Conservation (phyloP, 2,329 filamentous ascomycete genomes). For the Botrytis fragariae region DNA sequence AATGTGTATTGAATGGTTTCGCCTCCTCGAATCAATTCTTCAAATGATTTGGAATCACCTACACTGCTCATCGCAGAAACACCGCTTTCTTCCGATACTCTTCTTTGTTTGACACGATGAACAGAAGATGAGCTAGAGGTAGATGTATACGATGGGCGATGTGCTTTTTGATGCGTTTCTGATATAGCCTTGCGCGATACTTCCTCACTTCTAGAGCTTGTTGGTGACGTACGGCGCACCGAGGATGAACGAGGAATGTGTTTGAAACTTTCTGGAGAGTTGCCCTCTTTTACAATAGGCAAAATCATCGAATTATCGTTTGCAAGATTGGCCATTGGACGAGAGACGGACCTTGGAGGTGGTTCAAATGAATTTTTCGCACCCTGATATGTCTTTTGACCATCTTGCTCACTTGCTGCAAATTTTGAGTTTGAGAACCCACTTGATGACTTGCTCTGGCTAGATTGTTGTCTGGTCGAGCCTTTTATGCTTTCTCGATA, state of each 20-base stretch:
- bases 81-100: slow-evolving; percentile 58
- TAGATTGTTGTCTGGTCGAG: slow-evolving; percentile 7
- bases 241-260: slow-evolving; percentile 3
- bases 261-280: not conserved
- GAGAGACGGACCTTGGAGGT: slow-evolving; percentile 18
- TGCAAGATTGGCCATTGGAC: not conserved
- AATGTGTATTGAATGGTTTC: slow-evolving; percentile 81
- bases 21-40: slow-evolving; percentile 77
- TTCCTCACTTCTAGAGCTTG: slow-evolving; percentile 24
- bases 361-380: not conserved
- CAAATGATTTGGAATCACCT: slow-evolving; percentile 67
- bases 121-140: slow-evolving; percentile 51
- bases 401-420: slow-evolving; percentile 1
- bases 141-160: slow-evolving; percentile 43
- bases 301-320: not conserved
- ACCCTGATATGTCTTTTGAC: not conserved
- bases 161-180: slow-evolving; percentile 22
- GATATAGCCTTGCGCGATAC: slow-evolving; percentile 18
- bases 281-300: not conserved
- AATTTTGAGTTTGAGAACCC: not conserved
- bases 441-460: not conserved
- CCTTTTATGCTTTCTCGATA: slow-evolving; percentile 15
- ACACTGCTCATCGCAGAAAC: slow-evolving; percentile 41
- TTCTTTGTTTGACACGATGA: slow-evolving; percentile 50
- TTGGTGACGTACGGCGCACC: slow-evolving; percentile 24